Conservation (phyloP, 306 rosid genomes). For the Casuarina cunninghamiana region DNA sequence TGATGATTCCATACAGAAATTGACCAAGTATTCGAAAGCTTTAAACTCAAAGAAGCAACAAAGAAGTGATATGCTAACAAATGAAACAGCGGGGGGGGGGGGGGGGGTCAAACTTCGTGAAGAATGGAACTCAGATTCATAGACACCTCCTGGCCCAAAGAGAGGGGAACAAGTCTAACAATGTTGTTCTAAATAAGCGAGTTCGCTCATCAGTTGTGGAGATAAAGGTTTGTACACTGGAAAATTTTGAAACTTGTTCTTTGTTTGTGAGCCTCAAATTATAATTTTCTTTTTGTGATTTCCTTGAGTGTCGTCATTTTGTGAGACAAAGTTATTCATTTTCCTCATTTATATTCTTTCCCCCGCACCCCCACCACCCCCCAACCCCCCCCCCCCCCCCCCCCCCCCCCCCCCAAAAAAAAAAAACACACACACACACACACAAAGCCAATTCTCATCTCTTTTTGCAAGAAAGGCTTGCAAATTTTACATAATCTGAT, state of each 20-base stretch:
- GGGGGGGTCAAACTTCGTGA: conserved; percentile 51
- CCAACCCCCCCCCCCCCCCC: too few species aligned
- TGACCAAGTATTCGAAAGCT: conserved; percentile 68
- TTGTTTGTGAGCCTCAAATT: conserved; percentile 2
- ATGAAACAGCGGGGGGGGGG: conserved; percentile 62
- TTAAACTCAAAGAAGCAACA: conserved; percentile 62
- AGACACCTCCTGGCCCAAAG: conserved; percentile 51
- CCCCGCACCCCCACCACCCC: too few species aligned
- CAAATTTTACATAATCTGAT: not conserved
- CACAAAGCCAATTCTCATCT: not conserved
- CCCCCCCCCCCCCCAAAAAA: too few species aligned
- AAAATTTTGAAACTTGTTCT: conserved; percentile 14
- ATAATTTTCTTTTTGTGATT: conserved; percentile 2
- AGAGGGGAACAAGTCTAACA: conserved; percentile 58
- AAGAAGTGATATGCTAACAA: conserved; percentile 58
- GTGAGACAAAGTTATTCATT: not conserved
- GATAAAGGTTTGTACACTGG: conserved; percentile 52
- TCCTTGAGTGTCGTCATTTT: not conserved
- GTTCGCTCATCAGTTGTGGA: conserved; percentile 68
- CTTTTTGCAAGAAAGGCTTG: not conserved
- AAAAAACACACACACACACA: too few species aligned
- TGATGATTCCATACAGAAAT: conserved; percentile 63
- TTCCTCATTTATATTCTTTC: not conserved
- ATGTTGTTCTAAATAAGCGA: conserved; percentile 51
- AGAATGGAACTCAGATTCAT: conserved; percentile 58